Base-by-base conservation (phyloP, 495 filamentous ascomycete species). In the Mytilinidion resinicola region DNA sequence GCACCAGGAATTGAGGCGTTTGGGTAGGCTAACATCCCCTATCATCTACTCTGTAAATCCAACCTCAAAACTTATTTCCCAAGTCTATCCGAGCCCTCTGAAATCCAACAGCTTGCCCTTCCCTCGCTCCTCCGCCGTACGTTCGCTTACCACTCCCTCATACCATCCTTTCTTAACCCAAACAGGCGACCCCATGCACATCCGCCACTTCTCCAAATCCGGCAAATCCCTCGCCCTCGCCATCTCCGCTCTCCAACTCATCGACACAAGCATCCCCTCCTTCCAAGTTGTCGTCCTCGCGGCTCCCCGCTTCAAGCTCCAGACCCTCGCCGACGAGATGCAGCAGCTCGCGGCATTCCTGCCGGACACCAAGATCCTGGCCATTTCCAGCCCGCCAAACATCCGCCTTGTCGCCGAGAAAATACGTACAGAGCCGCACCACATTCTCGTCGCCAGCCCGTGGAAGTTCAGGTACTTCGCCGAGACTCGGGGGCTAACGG, bases 51-150 rank as follows among this genome's bases (percentile, higher is more conserved):
- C 8, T 9, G 17, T 42, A 2, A 2, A 42, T 12, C 39, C 10
- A 3, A 1, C 4, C 21, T 52, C 10, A 11, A 25, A 36, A 52
- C 11, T 15, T 11, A n/a, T 4, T 19, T n/a, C 46, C 46, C 19
- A 12, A 52, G 49, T 52, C 49, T 52, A 9, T 33, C 33, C 2
- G 49, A 52, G 25, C 49, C 49, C 21, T 25, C 49, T 1, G 49
- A 52, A 35, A 52, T 52, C 49, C 49, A 52, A 35, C 49, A 52
- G 34, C 25, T 52, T 4, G 49, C 49, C 21, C 34, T 52, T 14
- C 49, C 49, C 14, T 35, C 21, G 8, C 49, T 52, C 17, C 19
- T 52, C 14, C 19, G 17, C 1, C 49, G 49, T 52, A 52, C 17
- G 49, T 52, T 15, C 34, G 4, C 49, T 35, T 33, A 8, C 15